Conservation (phyloP, 306 rosid species). For the Ochetophila trinervis region DNA sequence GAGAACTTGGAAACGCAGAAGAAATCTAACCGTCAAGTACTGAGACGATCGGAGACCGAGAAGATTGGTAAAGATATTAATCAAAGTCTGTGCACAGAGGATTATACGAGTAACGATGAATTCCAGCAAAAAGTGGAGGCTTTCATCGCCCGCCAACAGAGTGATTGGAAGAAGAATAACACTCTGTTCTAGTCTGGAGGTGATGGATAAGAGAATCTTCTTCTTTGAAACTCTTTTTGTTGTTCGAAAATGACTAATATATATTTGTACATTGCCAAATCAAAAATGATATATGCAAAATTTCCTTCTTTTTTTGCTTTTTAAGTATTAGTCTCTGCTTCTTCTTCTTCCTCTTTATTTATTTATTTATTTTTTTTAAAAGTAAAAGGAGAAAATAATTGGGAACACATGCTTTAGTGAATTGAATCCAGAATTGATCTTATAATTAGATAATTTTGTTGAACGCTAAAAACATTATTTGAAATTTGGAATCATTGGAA, state of each 20-base stretch:
- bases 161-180: conserved; percentile 51
- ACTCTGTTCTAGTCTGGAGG: background rate
- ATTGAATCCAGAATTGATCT: no score
- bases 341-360: background rate
- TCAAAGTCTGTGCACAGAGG: conserved; percentile 40
- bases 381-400: no score
- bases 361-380: no score
- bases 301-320: background rate
- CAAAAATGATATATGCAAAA: background rate
- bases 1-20: conserved; percentile 31
- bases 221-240: background rate
- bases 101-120: conserved; percentile 70
- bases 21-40: conserved; percentile 22
- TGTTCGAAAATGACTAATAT: background rate
- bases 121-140: conserved; percentile 72
- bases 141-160: conserved; percentile 80
- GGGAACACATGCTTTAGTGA: no score
- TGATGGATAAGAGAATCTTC: background rate
- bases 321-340: background rate
- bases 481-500: no score
- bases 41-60: conserved; percentile 56
- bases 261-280: conserved; percentile 6
- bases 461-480: no score
- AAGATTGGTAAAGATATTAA: conserved; percentile 20
- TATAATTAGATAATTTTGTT: no score